phyloP scores from a whole-genome alignment of 345 rosid species.

The Moricandia moricandioides region DNA sequence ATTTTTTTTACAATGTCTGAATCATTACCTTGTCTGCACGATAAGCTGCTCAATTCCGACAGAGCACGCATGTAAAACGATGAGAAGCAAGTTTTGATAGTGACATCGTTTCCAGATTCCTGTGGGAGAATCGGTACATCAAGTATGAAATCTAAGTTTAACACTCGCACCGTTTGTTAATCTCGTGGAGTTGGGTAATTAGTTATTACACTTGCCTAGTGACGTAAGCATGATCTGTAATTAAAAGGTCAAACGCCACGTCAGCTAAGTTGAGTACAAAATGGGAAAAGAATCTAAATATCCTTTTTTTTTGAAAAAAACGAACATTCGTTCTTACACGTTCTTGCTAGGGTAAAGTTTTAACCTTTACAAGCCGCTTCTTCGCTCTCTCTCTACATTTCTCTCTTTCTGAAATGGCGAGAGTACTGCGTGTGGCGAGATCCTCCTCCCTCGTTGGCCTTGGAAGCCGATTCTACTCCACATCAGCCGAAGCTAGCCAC shows the following conservation, averaged over 20 bases:
- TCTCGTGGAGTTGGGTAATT: slow-evolving; percentile 35
- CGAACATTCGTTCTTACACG: not conserved
- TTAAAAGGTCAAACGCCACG: slow-evolving; percentile 23
- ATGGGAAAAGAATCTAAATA: slow-evolving; percentile 12
- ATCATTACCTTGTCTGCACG: slow-evolving; percentile 60
- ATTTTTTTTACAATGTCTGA: not conserved
- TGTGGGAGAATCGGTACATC: not conserved
- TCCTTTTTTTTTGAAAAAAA: slow-evolving; percentile 1
- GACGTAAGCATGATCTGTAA: not conserved
- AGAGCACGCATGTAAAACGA: slow-evolving; percentile 67
- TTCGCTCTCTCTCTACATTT: slow-evolving; percentile 18
- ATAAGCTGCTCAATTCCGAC: slow-evolving; percentile 83
- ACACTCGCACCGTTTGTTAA: not conserved
- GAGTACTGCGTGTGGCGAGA: slow-evolving; percentile 47
- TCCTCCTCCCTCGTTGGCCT: slow-evolving; percentile 34
- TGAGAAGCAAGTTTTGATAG: not conserved
- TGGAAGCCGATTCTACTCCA: slow-evolving; percentile 29
- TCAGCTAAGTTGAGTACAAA: slow-evolving; percentile 9
- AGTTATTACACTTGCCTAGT: slow-evolving; percentile 38
- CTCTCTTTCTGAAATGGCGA: slow-evolving; percentile 43
- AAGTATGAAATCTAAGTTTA: not conserved
- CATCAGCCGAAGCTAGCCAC: slow-evolving; percentile 24
- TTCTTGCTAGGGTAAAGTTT: not conserved
- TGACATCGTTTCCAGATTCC: not conserved
- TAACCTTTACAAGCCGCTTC: slow-evolving; percentile 20